Conservation (phyloP, 2,329 filamentous ascomycete genomes). For the Hawksworthiomyces lignivorus region DNA sequence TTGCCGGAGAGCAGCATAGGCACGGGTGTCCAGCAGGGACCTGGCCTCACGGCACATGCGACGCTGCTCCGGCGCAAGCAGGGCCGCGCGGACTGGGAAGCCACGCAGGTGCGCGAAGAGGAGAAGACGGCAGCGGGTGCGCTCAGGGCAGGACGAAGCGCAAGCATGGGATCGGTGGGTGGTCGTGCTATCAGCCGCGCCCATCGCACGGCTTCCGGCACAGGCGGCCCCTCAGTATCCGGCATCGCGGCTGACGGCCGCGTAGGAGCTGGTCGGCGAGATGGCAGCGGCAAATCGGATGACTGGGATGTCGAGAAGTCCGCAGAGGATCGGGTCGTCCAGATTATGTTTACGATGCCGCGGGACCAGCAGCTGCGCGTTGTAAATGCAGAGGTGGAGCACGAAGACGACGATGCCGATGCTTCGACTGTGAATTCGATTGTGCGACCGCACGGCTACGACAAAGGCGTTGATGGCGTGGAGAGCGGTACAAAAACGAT, state of each 20-base stretch:
- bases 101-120: constrained; percentile 46
- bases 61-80: constrained; percentile 46
- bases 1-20: constrained; percentile 3
- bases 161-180: constrained; percentile 3
- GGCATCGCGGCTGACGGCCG: constrained; percentile 34
- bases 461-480: too few species aligned
- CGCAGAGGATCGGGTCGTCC: constrained; percentile 62
- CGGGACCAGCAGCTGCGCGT: constrained; percentile 74
- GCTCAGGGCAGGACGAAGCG: constrained; percentile 7
- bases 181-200: constrained; percentile 3
- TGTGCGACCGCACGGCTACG: constrained; percentile 6
- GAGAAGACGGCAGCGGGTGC: constrained; percentile 14
- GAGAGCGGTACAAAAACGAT: background rate
- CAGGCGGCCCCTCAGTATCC: constrained; percentile 14
- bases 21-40: constrained; percentile 17
- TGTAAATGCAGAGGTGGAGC: constrained; percentile 66
- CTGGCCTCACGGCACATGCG: constrained; percentile 28
- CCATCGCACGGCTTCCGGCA: background rate
- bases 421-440: background rate
- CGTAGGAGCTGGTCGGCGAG: constrained; percentile 12
- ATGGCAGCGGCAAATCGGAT: constrained; percentile 24
- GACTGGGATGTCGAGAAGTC: constrained; percentile 74
- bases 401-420: constrained; percentile 16
- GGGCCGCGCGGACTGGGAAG: constrained; percentile 47
- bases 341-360: constrained; percentile 90